Evolutionary conservation across 345 rosid species (phyloP), one percentile per base, ranked within the genome.

Genomic region (Psidium guajava): DNA sequence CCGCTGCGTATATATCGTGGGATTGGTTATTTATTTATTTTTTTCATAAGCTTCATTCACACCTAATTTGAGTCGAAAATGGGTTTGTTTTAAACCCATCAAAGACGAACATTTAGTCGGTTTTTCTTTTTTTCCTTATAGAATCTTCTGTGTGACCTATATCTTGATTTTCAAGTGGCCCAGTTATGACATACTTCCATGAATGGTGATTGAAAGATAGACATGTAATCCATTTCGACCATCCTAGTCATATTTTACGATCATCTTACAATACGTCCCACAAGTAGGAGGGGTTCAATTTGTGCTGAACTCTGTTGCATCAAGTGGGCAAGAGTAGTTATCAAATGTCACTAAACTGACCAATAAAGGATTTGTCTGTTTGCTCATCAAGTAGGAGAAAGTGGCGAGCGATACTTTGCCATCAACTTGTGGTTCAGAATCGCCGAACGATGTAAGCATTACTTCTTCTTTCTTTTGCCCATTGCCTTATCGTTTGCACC

Each of bases 161-260:
- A 64, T 2, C 18, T 64, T 64, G 16, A 16, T 9, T 64, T 32
- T 28, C 6, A 32, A 64, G 40, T 8, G 24, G 18, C 12, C 6
- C 18, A 8, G 32, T 16, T 64, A 1, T 5, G 6, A 8, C 28
- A 1, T 16, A 16, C 11, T 32, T 8, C 8, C 75, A 32, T 64
- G 28, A 16, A 18, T 8, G 8, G 5, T 12, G 5, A 18, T 64
- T 32, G 0, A 32, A 32, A 64, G n/a, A 64, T 32, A 22, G 1
- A 2, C 18, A 1, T 32, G 18, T 8, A 11, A 32, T 11, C 3
- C 22, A 64, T 64, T 16, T 32, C 16, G 0, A 64, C 22, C 0
- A 21, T 32, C 12, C 12, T 32, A 32, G 9, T 52, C 54, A 52
- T 52, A 52, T 8, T 14, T 14, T 52, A 52, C 16, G 15, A 51